Base-by-base conservation (phyloP, 441 rosid genomes). In the Pelargonium fulgidum region DNA sequence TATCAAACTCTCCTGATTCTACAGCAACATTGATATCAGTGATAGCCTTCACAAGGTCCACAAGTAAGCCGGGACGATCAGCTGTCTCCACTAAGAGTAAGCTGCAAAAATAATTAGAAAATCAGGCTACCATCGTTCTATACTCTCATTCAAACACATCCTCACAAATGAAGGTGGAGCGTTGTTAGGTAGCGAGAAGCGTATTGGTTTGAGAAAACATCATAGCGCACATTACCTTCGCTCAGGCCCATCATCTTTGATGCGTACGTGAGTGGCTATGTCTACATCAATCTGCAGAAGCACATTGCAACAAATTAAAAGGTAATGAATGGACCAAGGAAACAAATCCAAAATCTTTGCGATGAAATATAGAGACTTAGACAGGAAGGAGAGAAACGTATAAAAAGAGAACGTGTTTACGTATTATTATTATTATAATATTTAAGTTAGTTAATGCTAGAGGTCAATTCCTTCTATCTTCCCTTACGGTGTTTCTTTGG, bases 1-100 rank as follows among this genome's bases (percentile, higher is more conserved):
- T 94, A 76, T 94, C 97, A 71, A 91, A 94, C 79, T 94, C 99
- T 83, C 97, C 99, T 0, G 97, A 94, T 75, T 90, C 95, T 5
- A 94, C 96, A 48, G 86, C 78, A 1, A 94, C 62, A 70, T 81
- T 89, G 66, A 88, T 87, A 79, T 94, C 97, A 20, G 91, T 78
- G 62, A 90, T 78, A 73, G 72, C 80, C 85, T 85, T 91, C 62
- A 94, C 96, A 64, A 94, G 89, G 75, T 94, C 99, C 65, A 94
- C 93, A 77, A 94, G 76, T 42, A 94, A 83, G 58, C 99, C 99
- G 17, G 98, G 96, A 44, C 89, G 92, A 80, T 94, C 99, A 8
- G 89, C 97, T 1, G 97, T 74, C 85, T 94, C 99, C 79, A 94
- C 92, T 54, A 16, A 76, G n/a, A 94, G 88, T 84, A 94, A 82